Evolutionary conservation across 2,329 filamentous ascomycete species (phyloP), one percentile per base, ranked within the genome.

Genomic region (Gnomoniopsis smithogilvyi): DNA sequence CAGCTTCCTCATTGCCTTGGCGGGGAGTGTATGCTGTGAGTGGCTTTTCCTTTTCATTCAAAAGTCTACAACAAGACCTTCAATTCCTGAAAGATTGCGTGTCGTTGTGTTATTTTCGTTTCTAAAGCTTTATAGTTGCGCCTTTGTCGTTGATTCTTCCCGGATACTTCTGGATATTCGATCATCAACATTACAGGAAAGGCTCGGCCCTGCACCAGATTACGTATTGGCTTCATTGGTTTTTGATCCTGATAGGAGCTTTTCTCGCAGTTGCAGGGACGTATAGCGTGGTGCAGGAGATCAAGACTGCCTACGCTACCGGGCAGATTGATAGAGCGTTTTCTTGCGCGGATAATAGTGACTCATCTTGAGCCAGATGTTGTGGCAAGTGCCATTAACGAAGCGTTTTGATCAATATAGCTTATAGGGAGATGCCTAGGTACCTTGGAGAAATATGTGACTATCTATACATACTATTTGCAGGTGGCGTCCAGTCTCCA

Each of bases 1-100:
- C 64, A 63, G 56, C 53, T 64, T 63, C 33, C 58, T 64, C 10
- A n/a, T 64, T 2, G 60, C 61, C 7, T 55, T 64, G 14, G 57
- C 62, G 6, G 62, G 60, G 6, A 62, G 54, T 36, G 33, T 63
- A 43, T 61, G 58, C 34, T 61, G 26, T 30, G 26, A 30, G 26
- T 30, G 26, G 26, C 26, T 30, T 30, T 30, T 30, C 26, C 26
- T 8, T n/a, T 30, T 30, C 26, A 30, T 4, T 30, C 4, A 4
- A 4, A 8, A 4, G 4, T 30, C 26, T 4, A 30, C 26, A 30
- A 30, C 26, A 8, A 30, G 8, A 8, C 26, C 4, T 8, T 30
- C 26, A 8, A 8, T 30, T 30, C 26, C 26, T 30, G 26, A 4
- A 30, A 8, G 4, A 30, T 30, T 4, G 4, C 26, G 26, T 30